Percentiles rank a stretch among this genome's conserved stretches.
These are phyloP conservation scores for Opeltia flavorubescens DNA, from an alignment of 495 filamentous ascomycete genomes.

Conservation along the genomic window DNA sequence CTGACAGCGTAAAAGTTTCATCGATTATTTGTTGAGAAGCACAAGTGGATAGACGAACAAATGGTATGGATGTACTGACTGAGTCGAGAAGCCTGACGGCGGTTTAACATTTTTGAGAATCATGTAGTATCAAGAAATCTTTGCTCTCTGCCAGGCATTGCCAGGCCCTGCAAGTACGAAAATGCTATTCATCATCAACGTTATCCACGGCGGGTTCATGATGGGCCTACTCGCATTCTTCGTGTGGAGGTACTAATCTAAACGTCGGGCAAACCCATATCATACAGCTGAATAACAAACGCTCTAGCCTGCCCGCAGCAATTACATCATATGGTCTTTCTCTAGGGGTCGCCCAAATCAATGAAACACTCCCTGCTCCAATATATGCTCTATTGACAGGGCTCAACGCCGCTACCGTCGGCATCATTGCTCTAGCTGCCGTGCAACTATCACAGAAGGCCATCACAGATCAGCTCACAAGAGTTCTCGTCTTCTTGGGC, in stretches of 20 bases:
- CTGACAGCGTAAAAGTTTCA: slow-evolving; percentile 22
- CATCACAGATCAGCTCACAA: slow-evolving; percentile 47
- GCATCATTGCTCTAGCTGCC: slow-evolving; percentile 54
- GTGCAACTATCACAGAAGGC: slow-evolving; percentile 51
- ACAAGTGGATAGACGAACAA: slow-evolving; percentile 52
- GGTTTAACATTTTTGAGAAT: neutral
- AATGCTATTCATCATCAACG: slow-evolving; percentile 52
- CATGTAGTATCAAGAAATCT: slow-evolving; percentile 52
- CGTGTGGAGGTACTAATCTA: slow-evolving; percentile 39
- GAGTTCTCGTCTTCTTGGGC: slow-evolving; percentile 46
- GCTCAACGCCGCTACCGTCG: slow-evolving; percentile 54
- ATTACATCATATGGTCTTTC: slow-evolving; percentile 60
- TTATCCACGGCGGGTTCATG: slow-evolving; percentile 40
- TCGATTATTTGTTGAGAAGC: slow-evolving; percentile 40
- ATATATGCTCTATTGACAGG: slow-evolving; percentile 59
- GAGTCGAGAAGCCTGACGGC: neutral
- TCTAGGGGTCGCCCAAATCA: slow-evolving; percentile 47
- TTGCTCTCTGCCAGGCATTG: slow-evolving; percentile 52
- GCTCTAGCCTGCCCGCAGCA: slow-evolving; percentile 52
- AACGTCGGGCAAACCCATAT: neutral
- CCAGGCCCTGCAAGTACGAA: slow-evolving; percentile 56
- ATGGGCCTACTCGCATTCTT: slow-evolving; percentile 42
- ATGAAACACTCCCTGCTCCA: slow-evolving; percentile 36
- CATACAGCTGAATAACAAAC: neutral
- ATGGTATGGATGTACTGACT: slow-evolving; percentile 23